Evolutionary conservation across 2,329 filamentous ascomycete genomes (phyloP), one percentile per base, ranked within the genome.

Genomic region (Peltaster fructicola): DNA sequence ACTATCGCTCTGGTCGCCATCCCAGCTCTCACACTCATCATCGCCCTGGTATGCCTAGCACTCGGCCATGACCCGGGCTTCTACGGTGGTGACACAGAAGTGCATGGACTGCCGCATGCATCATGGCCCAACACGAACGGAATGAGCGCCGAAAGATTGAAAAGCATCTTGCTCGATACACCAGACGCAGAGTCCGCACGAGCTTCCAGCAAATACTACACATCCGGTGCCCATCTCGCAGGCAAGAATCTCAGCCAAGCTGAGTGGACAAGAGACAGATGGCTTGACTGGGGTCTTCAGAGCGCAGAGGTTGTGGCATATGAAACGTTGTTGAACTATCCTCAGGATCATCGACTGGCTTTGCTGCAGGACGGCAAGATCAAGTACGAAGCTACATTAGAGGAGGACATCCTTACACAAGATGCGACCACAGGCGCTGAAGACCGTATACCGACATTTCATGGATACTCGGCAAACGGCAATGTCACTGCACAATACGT

Each of bases 391-490:
- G 85, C 84, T 1, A 73, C 68, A 1, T 54, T 95, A 19, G 70
- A 78, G 38, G 88, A 98, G 50, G 81, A 91, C 43, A 63, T 85
- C 2, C 56, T 95, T 4, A 63, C 80, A 0, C 73, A 91, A 25
- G 88, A 98, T 47, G 65, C 71, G 3, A 90, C 82, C 0, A 81
- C 72, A 10, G 65, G 70, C 12, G 57, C 81, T 22, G 52, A 65
- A 7, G 65, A 82, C 40, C 63, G 80, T 15, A 65, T 95, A 13
- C 82, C 85, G 1, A 85, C 76, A 0, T 95, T 95, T 56, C 85
- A 95, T 45, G 88, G 85, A 26, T 95, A 93, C 51, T 91, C 81
- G 4, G 82, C 82, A 4, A 84, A 63, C 31, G 85, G 85, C 14
- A 91, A 95, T 48, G 85, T 90, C 23, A 93, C 85, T 0, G 81